Evolutionary conservation across 2,329 filamentous ascomycete genomes (phyloP), one percentile per base, ranked within the genome.

Genomic region (Clonostachys byssicola): DNA sequence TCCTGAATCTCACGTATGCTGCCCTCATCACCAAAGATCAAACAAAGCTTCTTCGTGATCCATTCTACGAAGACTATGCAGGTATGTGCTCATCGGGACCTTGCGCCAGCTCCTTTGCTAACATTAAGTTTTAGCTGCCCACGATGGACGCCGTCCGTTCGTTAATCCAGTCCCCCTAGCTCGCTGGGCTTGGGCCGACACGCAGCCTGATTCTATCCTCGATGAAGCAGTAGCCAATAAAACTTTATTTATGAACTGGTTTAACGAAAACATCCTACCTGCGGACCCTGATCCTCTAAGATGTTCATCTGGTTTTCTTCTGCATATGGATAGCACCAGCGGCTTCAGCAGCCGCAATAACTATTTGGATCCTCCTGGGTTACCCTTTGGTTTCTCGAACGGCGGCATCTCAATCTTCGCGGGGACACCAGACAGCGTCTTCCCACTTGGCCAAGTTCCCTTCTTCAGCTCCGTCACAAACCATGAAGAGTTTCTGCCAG

Each of bases 401-500:
- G 54, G 57, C 6, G 58, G 69, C 14, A 60, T 70, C 23, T 62
- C 60, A 18, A 54, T 64, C 36, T 61, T 61, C 52, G 57, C 57
- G n/a, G 70, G 65, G 39, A 63, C 62, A 30, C 71, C 72, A 1
- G 71, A 74, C 47, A 60, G 57, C 20, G 69, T 71, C 1, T 62
- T 69, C 35, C 68, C 72, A 1, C 56, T 74, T 5, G 70, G 75
- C 3, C 60, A 75, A 54, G 57, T 68, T 1, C 49, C 55, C 2
- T 56, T 56, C 6, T 47, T 41, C 34, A 68, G 65, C 40, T 46
- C 42, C 6, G 66, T 80, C 8, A 73, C 71, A 1, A 65, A 70
- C 2, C 72, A 75, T 39, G 65, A 66, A 6, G 75, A 79, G 54
- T 62, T 62, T 42, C 57, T 84, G 35, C 82, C 81, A 0, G 80